A percentile compares a stretch with the other conserved stretches of the same genome.
Evolutionary conservation across 1,284 basidiomycete species (phyloP).

Genomic region (Coniferiporia sulphurascens): DNA sequence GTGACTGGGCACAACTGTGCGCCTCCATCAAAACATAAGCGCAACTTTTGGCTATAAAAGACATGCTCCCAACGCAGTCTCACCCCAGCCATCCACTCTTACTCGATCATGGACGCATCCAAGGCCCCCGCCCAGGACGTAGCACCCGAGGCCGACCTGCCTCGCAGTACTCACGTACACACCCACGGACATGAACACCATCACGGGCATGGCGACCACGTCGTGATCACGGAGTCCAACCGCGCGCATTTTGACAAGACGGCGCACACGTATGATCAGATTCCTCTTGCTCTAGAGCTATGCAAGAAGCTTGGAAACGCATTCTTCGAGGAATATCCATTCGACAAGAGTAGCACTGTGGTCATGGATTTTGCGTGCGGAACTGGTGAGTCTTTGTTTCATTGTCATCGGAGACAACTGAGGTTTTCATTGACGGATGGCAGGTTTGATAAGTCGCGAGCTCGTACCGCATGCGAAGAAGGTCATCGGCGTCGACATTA

Average conservation of each 20-base stretch:
- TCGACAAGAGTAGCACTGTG: constrained; percentile 49
- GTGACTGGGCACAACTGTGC: too few relatives aligned
- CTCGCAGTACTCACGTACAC: too few relatives aligned
- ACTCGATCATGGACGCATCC: too few relatives aligned
- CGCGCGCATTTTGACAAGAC: constrained; percentile 29
- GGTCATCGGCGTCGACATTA: too few relatives aligned
- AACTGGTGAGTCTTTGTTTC: constrained; percentile 38
- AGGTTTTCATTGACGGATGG: background rate
- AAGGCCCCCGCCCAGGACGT: too few relatives aligned
- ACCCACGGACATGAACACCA: background rate
- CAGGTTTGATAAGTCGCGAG: too few relatives aligned
- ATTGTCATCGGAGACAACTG: background rate
- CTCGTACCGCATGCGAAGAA: too few relatives aligned
- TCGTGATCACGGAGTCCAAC: constrained; percentile 17
- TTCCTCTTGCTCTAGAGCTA: constrained; percentile 24
- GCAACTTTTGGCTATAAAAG: too few relatives aligned
- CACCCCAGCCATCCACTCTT: too few relatives aligned
- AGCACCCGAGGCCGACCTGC: too few relatives aligned
- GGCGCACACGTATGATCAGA: constrained; percentile 28
- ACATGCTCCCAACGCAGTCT: too few relatives aligned
- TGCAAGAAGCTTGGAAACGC: constrained; percentile 35
- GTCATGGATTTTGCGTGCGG: constrained; percentile 73
- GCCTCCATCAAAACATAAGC: too few relatives aligned
- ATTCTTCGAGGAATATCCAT: constrained; percentile 42
- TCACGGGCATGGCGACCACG: background rate